Evolutionary conservation across 2,329 filamentous ascomycete genomes (phyloP), one percentile per base, ranked within the genome.

Genomic region (Aschersonia sp.): DNA sequence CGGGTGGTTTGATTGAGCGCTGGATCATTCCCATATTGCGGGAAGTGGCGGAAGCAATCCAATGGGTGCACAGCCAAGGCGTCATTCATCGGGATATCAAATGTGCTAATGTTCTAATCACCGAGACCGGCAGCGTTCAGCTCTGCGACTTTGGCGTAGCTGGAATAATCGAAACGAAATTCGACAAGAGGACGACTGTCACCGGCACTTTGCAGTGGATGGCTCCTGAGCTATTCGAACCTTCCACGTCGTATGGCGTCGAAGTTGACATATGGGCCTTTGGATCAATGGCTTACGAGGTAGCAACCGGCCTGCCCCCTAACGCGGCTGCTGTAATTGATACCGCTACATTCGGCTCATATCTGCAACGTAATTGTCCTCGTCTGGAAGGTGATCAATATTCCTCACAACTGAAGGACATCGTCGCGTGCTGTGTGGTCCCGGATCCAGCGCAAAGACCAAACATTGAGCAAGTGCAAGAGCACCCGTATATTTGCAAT

Each of bases 171-270:
- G 84, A 89, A 59, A 82, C 74, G 40, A 82, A 84, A 54, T 74
- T 82, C 47, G 81, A 85, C 56, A 91, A 91, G 65, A 73, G 85
- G 48, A 82, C 82, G 3, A 91, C 86, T 0, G 82, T 91, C 47
- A 84, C 89, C 47, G 86, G 86, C 29, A 91, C 86, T 0, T 82
- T 83, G 2, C 81, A 89, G 62, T 92, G 85, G 84, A 89, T 91
- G 85, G 84, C 86, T 0, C 84, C 84, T 0, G 86, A 92, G 57
- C 71, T 91, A 9, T 81, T 85, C 55, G 77, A 82, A 49, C 70
- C 75, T 40, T 70, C 75, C 4, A 70, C 74, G 9, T 78, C 78
- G 5, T 84, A 84, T 59, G 82, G 81, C 50, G 82, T 78, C n/a
- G 81, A 84, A 58, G 79, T 84, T 41, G 86, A 92, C 56, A 88